Base-by-base conservation (phyloP, 805 yeast species). In the Kodamaea laetipori region DNA sequence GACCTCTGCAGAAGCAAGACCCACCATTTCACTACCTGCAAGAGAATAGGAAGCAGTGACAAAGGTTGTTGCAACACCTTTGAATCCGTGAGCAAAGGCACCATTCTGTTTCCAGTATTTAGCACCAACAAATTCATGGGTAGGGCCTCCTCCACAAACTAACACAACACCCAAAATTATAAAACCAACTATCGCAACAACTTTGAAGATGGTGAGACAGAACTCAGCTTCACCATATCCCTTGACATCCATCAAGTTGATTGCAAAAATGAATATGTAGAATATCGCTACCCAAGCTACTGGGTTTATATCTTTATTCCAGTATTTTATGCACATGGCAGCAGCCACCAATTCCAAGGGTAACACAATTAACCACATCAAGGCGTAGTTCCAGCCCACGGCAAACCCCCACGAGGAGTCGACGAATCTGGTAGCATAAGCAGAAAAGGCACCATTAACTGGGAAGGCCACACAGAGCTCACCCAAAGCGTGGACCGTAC, bases 401-500 rank as follows among this genome's bases (percentile, higher is more conserved):
- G 73, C 67, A 53, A 67, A 67, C 1, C 71, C 71, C 70, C 70
- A 67, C 6, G 68, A 62, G 6, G 68, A 52, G 45, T 64, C 69
- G 11, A 67, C 62, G 45, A 67, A 67, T 43, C 67, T 52, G 9
- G 69, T 61, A 17, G 69, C 69, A 47, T 60, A 67, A 33, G 68
- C 60, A n/a, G 67, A 63, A 46, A 67, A 67, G 3, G 73, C 68
- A 18, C 73, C 73, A 41, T 48, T 50, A 49, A 60, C 67, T 35
- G 64, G 73, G 58, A 57, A 58, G 39, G 61, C 69, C 43, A 78
- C 79, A 50, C 82, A 87, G 47, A 77, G 67, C 56, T 83, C 89
- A 47, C 87, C 86, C 51, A 80, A 74, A n/a, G 82, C 77, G 45
- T 75, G 77, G 52, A 82, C 77, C 42, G 81, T 80, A 48, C 76